phyloP scores from a whole-genome alignment of 805 yeast genomes.

The Danielozyma ontarioensis region DNA sequence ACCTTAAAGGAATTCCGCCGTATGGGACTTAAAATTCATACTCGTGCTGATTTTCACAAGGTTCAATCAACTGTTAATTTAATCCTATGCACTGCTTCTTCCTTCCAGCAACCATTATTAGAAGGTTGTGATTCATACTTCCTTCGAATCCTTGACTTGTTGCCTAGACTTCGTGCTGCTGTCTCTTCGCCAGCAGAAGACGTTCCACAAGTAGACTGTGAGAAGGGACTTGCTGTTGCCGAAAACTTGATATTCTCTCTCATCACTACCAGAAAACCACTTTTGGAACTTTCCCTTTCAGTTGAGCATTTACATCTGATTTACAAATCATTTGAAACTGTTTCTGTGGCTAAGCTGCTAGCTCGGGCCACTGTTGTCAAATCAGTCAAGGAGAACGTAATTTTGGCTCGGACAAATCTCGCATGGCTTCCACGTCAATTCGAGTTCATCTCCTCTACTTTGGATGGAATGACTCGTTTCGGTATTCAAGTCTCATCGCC shows the following conservation, averaged over 20 bases:
- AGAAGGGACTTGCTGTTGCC: slow-evolving; percentile 67
- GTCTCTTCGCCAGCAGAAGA: slow-evolving; percentile 62
- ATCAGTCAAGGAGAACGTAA: slow-evolving; percentile 14
- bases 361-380: slow-evolving; percentile 11
- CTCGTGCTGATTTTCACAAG: slow-evolving; percentile 61
- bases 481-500: too few relatives aligned
- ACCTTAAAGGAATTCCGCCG: slow-evolving; percentile 67
- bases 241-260: slow-evolving; percentile 66
- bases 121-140: slow-evolving; percentile 47
- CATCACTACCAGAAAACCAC: slow-evolving; percentile 47
- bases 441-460: slow-evolving; percentile 18
- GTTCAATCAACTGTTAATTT: slow-evolving; percentile 58
- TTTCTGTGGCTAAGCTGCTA: slow-evolving; percentile 10
- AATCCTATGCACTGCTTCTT: slow-evolving; percentile 50
- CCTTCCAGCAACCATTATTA: slow-evolving; percentile 37
- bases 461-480: slow-evolving; percentile 8
- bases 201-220: slow-evolving; percentile 68
- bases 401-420: slow-evolving; percentile 8
- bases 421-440: slow-evolving; percentile 34
- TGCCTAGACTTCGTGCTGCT: slow-evolving; percentile 73
- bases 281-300: slow-evolving; percentile 27
- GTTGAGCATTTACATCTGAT: slow-evolving; percentile 9
- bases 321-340: slow-evolving; percentile 9
- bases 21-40: slow-evolving; percentile 68
- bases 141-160: slow-evolving; percentile 67